Evolutionary conservation across 1,139 yeast species (phyloP), one percentile per base, ranked within the genome.

Genomic region (Yamadazyma pseudoaaseri): DNA sequence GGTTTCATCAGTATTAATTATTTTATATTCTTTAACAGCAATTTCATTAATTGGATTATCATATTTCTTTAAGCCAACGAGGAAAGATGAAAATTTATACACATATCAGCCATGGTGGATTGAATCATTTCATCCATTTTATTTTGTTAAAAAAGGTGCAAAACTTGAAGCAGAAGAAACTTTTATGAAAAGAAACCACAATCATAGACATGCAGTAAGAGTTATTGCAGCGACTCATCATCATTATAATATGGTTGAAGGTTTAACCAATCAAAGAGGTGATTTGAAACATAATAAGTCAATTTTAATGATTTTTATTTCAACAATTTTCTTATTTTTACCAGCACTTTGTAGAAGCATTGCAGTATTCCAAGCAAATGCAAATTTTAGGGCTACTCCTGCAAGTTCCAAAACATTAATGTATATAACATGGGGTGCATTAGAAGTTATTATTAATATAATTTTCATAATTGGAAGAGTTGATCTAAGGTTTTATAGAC

Each of bases 41-140:
- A 52, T 76, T 28, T 34, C 53, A 9, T 66, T 83, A 49, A 62
- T 82, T 34, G 52, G 53, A 0, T 54, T 72, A 26, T 77, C 90
- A 1, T 83, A 65, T 51, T 44, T 73, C 39, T 61, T 77, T 46
- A 73, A 76, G 38, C 81, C 87, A 17, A 77, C 86, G 9, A 47
- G 58, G 30, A 66, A 67, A 39, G 82, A 79, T 50, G 75, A 70
- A 47, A 58, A 62, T 31, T 61, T 79, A 27, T 65, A 71, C 45
- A 79, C 86, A 11, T 77, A 77, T 52, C 90, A 83, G 56, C 86
- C 94, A 25, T 80, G 82, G 73, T 84, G 94, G 94, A 79, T 84
- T 49, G 80, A 80, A 51, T 71, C 79, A 2, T 80, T 81, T 47
- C 52, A 61, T 12, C 70, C 81, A 10, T 58, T 65, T 27, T 80